Evolutionary conservation across 1,284 basidiomycete genomes (phyloP).

Genomic region (Peniophora sp.): DNA sequence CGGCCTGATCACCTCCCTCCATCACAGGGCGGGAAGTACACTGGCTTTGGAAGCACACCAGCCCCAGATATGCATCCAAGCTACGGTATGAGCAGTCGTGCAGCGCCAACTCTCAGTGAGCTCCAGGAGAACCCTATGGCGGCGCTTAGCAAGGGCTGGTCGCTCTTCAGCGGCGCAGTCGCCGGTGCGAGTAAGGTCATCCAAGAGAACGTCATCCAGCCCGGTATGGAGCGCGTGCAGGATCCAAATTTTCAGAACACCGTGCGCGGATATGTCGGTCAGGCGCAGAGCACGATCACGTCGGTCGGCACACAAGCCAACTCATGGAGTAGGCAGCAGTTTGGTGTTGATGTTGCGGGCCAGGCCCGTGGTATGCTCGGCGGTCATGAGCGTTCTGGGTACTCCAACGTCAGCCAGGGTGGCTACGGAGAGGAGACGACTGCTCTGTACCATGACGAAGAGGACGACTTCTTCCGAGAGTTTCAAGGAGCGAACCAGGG

Average conservation of each 20-base stretch:
- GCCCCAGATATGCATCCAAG: constrained; percentile 49
- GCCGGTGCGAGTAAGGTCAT: constrained; percentile 68
- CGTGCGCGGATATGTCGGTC: constrained; percentile 60
- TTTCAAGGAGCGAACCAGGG: constrained; percentile 21
- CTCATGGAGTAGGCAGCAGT: constrained; percentile 61
- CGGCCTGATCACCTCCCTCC: constrained; percentile 70
- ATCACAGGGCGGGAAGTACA: constrained; percentile 79
- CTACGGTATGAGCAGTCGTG: constrained; percentile 58
- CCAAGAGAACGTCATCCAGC: constrained; percentile 73
- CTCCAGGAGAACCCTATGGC: constrained; percentile 72
- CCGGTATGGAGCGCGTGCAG: constrained; percentile 66
- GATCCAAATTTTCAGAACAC: constrained; percentile 73
- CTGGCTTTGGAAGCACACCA: constrained; percentile 76
- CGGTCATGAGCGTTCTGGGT: constrained; percentile 49
- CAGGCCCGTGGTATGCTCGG: constrained; percentile 54
- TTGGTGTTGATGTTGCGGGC: constrained; percentile 75
- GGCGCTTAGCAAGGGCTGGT: constrained; percentile 82
- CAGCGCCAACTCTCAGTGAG: constrained; percentile 65
- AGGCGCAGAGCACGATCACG: constrained; percentile 57
- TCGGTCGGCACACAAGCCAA: constrained; percentile 54
- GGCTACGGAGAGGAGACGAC: constrained; percentile 44
- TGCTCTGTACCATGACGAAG: constrained; percentile 41
- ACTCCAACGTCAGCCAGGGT: constrained; percentile 36
- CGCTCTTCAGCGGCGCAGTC: constrained; percentile 69
- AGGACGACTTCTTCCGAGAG: constrained; percentile 49